phyloP scores from a whole-genome alignment of 2,329 filamentous ascomycete species.

The Ciborinia camelliae region DNA sequence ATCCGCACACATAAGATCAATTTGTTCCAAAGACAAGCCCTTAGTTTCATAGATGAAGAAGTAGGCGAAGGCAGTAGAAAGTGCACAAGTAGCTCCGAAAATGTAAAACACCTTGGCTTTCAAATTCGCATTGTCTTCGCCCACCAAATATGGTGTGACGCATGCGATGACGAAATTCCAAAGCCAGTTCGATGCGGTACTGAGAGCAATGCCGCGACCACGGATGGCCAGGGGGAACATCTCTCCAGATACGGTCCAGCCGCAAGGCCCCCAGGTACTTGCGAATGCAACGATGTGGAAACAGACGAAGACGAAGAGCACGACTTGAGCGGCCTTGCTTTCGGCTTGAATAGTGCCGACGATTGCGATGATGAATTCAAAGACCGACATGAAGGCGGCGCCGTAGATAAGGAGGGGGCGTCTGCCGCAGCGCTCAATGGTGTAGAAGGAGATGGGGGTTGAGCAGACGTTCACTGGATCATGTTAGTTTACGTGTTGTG shows the following conservation, averaged over 20 bases:
- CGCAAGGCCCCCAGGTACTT: conserved; percentile 68
- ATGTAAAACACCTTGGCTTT: conserved; percentile 45
- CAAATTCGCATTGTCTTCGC: conserved; percentile 42
- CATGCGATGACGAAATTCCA: conserved; percentile 72
- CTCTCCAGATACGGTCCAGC: conserved; percentile 82
- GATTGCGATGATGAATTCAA: conserved; percentile 84
- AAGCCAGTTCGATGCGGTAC: conserved; percentile 85
- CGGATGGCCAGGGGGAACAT: conserved; percentile 80
- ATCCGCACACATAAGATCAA: conserved; percentile 55
- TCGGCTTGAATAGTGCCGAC: conserved; percentile 50
- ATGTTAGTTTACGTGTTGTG: not conserved
- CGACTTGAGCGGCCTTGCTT: conserved; percentile 50
- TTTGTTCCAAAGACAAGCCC: conserved; percentile 67
- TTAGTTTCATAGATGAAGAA: conserved; percentile 64
- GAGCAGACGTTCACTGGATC: conserved; percentile 73
- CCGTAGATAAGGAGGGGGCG: conserved; percentile 76
- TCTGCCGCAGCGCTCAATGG: conserved; percentile 79
- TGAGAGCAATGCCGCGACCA: conserved; percentile 72
- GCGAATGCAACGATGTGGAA: conserved; percentile 86
- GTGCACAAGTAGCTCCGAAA: conserved; percentile 55
- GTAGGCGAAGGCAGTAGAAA: conserved; percentile 52
- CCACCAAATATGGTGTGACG: conserved; percentile 68
- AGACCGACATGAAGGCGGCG: conserved; percentile 76
- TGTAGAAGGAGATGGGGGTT: conserved; percentile 77
- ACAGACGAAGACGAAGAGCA: conserved; percentile 59